Conservation (phyloP, 352 stramenopile genomes). For the Pythium utonaiense region DNA sequence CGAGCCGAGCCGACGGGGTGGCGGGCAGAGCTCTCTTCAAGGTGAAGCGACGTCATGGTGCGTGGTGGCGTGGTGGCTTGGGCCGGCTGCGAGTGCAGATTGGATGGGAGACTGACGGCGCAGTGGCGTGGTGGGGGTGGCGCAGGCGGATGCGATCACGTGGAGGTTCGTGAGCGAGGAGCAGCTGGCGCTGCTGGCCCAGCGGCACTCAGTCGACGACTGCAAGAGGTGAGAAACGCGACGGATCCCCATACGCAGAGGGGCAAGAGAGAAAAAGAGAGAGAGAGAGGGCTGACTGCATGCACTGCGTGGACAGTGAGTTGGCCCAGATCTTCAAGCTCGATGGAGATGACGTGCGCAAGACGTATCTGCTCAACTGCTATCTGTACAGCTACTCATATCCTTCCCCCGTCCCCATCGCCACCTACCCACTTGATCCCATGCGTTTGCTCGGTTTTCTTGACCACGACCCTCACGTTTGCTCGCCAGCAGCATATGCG, state of each 20-base stretch:
- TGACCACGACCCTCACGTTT: slow-evolving; percentile 36
- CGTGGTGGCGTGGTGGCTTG: not conserved
- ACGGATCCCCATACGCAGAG: too few species aligned
- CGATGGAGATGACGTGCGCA: slow-evolving; percentile 31
- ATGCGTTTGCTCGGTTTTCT: not conserved
- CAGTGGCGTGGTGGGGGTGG: not conserved
- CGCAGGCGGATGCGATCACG: slow-evolving; percentile 46
- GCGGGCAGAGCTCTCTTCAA: slow-evolving; percentile 22
- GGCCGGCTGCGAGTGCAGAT: too few species aligned
- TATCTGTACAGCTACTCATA: slow-evolving; percentile 73
- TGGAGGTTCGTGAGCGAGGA: slow-evolving; percentile 47
- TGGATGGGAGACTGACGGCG: not conserved
- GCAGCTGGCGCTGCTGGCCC: slow-evolving; percentile 36
- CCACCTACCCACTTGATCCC: not conserved
- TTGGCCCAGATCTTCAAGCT: slow-evolving; percentile 52
- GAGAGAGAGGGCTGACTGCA: too few species aligned
- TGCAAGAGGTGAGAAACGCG: slow-evolving; percentile 57
- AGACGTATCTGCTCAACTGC: slow-evolving; percentile 48
- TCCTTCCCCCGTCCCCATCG: slow-evolving; percentile 21
- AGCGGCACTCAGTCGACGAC: slow-evolving; percentile 42
- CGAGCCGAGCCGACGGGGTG: slow-evolving; percentile 7
- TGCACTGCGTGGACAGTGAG: slow-evolving; percentile 25
- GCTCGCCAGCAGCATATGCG: slow-evolving; percentile 59
- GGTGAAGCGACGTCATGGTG: slow-evolving; percentile 4
- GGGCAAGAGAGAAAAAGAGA: too few species aligned